phyloP scores from a whole-genome alignment of 441 rosid genomes.

The Populus hybrid region DNA sequence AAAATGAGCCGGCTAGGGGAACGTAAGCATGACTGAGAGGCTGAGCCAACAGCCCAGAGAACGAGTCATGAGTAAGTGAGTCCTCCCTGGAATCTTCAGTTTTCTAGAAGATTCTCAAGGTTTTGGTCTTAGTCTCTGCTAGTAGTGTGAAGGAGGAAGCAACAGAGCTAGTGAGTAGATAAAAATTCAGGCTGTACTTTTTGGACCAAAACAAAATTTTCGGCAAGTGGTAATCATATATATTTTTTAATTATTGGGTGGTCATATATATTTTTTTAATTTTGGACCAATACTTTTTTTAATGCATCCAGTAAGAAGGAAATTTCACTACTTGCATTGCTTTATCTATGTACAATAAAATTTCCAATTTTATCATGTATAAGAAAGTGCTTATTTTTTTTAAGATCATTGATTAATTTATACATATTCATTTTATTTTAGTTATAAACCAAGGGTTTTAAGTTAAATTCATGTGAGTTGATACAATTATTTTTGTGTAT shows the following conservation, averaged over 20 bases:
- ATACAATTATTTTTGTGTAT: no score
- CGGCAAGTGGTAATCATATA: not conserved
- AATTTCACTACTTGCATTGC: no score
- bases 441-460: not conserved
- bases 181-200: not conserved
- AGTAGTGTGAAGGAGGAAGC: not conserved
- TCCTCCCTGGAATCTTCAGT: conserved; percentile 11
- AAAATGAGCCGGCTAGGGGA: not conserved
- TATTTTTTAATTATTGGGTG: not conserved
- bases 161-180: not conserved
- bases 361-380: no score
- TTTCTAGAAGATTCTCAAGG: conserved; percentile 17
- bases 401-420: no score
- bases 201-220: not conserved
- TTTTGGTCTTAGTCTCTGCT: not conserved
- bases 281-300: no score
- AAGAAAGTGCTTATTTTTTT: no score
- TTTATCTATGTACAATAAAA: no score
- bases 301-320: no score
- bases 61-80: conserved; percentile 10
- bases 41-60: conserved; percentile 15
- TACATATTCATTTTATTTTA: no score
- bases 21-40: conserved; percentile 34
- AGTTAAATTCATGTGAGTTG: not conserved
- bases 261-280: no score